These are phyloP conservation scores for Deakozyma indianensis DNA, from an alignment of 805 yeast genomes.

Conservation along the genomic window DNA sequence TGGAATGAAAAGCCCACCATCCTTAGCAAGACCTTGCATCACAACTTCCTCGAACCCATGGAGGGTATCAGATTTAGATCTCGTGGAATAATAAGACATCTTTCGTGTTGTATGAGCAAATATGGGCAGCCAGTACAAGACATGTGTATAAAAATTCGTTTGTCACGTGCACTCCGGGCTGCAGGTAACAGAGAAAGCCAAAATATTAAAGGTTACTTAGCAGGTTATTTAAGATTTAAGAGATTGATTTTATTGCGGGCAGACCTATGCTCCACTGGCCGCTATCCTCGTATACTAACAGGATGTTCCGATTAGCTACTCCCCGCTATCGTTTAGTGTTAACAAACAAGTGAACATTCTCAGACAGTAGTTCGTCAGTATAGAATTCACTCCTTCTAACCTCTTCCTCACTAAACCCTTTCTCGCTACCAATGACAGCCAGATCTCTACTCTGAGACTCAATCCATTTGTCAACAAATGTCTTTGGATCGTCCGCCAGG, in stretches of 20 bases:
- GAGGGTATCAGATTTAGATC: conserved; percentile 20
- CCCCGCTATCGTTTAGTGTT: conserved; percentile 23
- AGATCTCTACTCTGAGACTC: conserved; percentile 73
- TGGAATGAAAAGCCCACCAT: conserved; percentile 93
- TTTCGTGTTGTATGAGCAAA: not conserved
- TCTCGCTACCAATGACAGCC: conserved; percentile 79
- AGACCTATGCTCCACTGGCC: no score
- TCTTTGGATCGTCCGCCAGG: conserved; percentile 63
- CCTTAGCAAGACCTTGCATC: conserved; percentile 73
- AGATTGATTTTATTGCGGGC: no score
- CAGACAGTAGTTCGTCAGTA: conserved; percentile 61
- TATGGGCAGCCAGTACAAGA: conserved; percentile 2
- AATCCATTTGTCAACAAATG: conserved; percentile 57
- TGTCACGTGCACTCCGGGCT: not conserved
- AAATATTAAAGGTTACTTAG: no score
- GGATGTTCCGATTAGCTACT: no score
- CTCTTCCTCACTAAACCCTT: conserved; percentile 74
- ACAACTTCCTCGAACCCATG: conserved; percentile 27
- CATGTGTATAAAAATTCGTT: not conserved
- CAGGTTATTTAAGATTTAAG: no score
- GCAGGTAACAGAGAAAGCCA: no score
- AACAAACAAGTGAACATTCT: conserved; percentile 63
- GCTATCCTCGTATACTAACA: no score
- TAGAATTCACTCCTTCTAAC: conserved; percentile 78
- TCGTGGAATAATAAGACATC: conserved; percentile 26